phyloP scores from a whole-genome alignment of 2,329 filamentous ascomycete species.

The Colletotrichum chrysophilum region DNA sequence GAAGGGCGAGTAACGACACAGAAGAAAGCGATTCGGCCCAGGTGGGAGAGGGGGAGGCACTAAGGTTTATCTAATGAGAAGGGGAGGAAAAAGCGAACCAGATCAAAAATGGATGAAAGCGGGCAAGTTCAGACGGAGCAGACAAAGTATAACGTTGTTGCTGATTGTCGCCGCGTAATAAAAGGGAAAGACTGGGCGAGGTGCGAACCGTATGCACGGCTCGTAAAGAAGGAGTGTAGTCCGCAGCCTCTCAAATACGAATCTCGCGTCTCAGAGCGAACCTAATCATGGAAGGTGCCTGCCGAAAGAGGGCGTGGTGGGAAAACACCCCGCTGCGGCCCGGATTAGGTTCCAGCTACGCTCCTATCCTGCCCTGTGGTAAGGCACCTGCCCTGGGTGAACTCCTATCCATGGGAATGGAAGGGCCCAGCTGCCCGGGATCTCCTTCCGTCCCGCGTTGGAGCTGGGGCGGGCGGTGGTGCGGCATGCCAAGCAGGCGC shows the following conservation, averaged over 20 bases:
- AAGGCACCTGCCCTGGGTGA: background rate
- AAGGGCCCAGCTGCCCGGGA: background rate
- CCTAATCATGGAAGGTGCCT: background rate
- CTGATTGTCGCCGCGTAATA: background rate
- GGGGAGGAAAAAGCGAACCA: background rate
- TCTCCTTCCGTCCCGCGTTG: background rate
- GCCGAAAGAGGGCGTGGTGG: background rate
- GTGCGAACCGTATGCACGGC: background rate
- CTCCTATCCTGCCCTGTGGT: background rate
- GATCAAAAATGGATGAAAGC: background rate
- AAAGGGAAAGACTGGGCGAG: background rate
- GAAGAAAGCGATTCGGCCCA: background rate
- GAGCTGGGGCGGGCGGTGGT: background rate
- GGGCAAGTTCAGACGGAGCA: background rate
- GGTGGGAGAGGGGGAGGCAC: background rate
- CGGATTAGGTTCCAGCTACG: background rate
- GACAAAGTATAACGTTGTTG: background rate
- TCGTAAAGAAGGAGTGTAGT: background rate
- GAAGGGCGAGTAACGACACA: background rate
- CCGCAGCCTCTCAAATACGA: background rate
- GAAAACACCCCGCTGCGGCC: background rate
- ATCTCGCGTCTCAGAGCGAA: background rate
- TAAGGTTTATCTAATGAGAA: background rate
- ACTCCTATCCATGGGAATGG: background rate
- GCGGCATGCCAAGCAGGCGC: background rate